phyloP scores from a whole-genome alignment of 345 rosid genomes.

The Ricinus communis region DNA sequence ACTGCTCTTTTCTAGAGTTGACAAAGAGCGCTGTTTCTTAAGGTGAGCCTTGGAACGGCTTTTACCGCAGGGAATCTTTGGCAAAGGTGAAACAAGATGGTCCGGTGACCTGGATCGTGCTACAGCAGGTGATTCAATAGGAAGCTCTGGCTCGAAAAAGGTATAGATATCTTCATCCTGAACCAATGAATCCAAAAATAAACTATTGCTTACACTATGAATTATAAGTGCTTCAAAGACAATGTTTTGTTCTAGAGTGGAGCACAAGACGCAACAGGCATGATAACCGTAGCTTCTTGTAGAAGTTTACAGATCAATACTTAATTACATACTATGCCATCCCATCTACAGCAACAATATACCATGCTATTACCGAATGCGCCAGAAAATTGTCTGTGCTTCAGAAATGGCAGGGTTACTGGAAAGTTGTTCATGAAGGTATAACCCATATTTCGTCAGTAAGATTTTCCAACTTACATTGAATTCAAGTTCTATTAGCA shows the following conservation, averaged over 20 bases:
- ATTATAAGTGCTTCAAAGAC: neutral
- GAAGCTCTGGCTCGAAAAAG: conserved; percentile 63
- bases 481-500: too few species aligned
- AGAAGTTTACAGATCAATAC: neutral
- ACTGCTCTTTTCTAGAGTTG: conserved; percentile 35
- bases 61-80: conserved; percentile 15
- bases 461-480: too few species aligned
- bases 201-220: neutral
- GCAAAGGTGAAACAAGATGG: conserved; percentile 9
- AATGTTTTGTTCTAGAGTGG: neutral
- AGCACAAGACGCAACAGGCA: too few species aligned
- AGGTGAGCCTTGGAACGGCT: conserved; percentile 28
- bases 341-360: neutral
- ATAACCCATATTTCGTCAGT: too few species aligned
- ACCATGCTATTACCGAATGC: too few species aligned
- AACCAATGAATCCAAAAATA: conserved; percentile 13
- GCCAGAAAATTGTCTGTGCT: too few species aligned
- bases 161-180: conserved; percentile 62
- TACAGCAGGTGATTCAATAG: conserved; percentile 19
- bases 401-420: too few species aligned
- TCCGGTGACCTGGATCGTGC: conserved; percentile 18
- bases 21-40: conserved; percentile 43
- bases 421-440: too few species aligned
- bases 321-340: neutral
- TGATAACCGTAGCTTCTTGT: too few species aligned